Evolutionary conservation across 78 protist species (phyloP).

Genomic region (Chrysochromulina parva): DNA sequence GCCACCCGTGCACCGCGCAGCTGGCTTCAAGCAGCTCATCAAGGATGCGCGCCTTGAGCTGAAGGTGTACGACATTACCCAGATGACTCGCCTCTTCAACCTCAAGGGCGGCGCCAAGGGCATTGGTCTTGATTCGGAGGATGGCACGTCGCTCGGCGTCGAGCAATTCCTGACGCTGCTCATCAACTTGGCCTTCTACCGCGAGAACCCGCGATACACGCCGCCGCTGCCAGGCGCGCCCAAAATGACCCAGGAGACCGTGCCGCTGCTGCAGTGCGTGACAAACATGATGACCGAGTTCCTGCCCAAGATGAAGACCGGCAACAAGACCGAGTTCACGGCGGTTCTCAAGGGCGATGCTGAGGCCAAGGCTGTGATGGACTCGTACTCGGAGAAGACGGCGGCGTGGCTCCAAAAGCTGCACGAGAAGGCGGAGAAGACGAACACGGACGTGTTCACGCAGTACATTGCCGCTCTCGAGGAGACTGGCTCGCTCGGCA

Average conservation of each 20-base stretch:
- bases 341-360: not conserved
- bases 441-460: no score
- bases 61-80: no score
- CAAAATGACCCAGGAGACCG: not conserved
- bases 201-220: not conserved
- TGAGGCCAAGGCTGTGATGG: not conserved
- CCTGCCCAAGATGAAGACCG: not conserved
- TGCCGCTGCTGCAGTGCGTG: not conserved
- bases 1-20: no score
- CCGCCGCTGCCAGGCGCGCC: not conserved
- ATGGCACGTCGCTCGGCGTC: not conserved
- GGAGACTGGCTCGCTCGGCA: no score
- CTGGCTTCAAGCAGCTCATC: no score
- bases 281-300: not conserved
- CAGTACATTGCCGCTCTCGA: not conserved
- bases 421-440: not conserved
- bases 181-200: not conserved
- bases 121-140: not conserved
- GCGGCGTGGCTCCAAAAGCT: not conserved
- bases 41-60: no score
- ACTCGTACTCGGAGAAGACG: not conserved
- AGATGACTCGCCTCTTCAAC: no score
- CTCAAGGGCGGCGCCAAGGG: no score
- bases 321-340: not conserved
- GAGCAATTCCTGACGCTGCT: not conserved